Evolutionary conservation across 116 monocot genomes (phyloP), one percentile per base, ranked within the genome.

Genomic region (Papilionanthe hybrid): DNA sequence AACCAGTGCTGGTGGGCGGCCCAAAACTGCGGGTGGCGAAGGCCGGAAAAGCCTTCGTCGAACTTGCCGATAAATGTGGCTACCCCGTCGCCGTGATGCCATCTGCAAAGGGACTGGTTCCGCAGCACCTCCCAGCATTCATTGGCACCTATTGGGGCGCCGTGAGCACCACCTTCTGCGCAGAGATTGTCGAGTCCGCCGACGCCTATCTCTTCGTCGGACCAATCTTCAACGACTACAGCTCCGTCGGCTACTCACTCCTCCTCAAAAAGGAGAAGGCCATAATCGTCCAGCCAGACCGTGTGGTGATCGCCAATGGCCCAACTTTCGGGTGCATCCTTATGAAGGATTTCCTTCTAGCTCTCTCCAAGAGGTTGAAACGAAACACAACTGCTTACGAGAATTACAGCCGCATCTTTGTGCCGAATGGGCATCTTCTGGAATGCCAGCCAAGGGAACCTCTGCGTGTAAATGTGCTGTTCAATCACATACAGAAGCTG

Each of bases 131-230:
- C 79, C 37, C 78, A 81, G 0, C 76, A 28, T 93, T 93, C 90
- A 93, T 93, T 29, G 93, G 93, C 49, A 93, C 93, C 28, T 93
- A 90, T 78, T 90, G 90, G 90, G 93, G 93, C 5, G 90, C 89
- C 23, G 85, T 89, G 12, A 90, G 93, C 82, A 92, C 89, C 55
- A 50, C 83, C 55, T 92, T 89, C 76, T 92, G 92, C 56, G 83
- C 81, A 0, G 91, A 91, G 68, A 91, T 91, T 27, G 83, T 91
- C 2, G 87, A 91, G 75, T 91, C 89, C 6, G 91, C 91, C 0
- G 91, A 91, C 41, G 89, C 89, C 32, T 89, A 91, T 55, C 12
- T 91, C 81, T 91, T 91, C 60, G 86, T 76, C 1, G 89, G 91
- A 12, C 91, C 89, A 0, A 87, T 91, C 57, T 91, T 91, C 76